Base-by-base conservation (phyloP, 768 basidiomycete genomes). In the Russula compacta region DNA sequence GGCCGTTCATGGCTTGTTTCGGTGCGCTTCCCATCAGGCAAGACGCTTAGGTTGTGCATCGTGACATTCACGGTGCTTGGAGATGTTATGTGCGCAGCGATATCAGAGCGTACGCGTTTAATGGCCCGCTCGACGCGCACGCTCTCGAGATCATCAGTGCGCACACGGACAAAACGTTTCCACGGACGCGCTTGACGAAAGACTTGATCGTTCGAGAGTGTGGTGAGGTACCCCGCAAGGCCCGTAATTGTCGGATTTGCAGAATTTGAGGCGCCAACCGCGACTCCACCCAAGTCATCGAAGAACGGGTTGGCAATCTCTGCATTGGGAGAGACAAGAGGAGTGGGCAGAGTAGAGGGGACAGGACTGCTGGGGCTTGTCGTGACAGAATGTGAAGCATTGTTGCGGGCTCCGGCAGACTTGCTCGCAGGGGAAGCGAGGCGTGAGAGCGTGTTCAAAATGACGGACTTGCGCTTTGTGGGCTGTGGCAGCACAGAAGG, bases 141-240 rank as follows among this genome's bases (percentile, higher is more conserved):
- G 67, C 90, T 92, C 75, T 94, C 86, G 53, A 95, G 73, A 72
- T 95, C 93, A 68, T 95, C 92, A 3, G 84, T 87, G 58, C 92
- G 81, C 8, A 93, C 89, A 49, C 84, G 78, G 58, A 94, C 87
- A 67, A 95, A 95, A 15, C 86, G 82, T 69, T 86, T 88, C 92
- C 92, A 95, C 2, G 83, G 76, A 47, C 84, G 80, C 19, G 83
- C 76, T 57, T 81, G 79, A 39, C 89, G 83, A 44, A 94, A 71
- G 4, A 75, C 69, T 4, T 79, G 73, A 46, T 84, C 80, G 65
- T 89, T 91, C 56, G 92, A 84, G 38, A 93, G 71, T 2, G 83
- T 81, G 3, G 91, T 92, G 61, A 95, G 78, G 72, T 92, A 91
- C 19, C 87, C 79, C 6, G 89, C 89, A 52, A 95, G 80, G 46